Percentiles rank a stretch among this genome's conserved stretches.
phyloP scores from a whole-genome alignment of 1,139 yeast genomes.

The Blastobotrys malaysiensis region DNA sequence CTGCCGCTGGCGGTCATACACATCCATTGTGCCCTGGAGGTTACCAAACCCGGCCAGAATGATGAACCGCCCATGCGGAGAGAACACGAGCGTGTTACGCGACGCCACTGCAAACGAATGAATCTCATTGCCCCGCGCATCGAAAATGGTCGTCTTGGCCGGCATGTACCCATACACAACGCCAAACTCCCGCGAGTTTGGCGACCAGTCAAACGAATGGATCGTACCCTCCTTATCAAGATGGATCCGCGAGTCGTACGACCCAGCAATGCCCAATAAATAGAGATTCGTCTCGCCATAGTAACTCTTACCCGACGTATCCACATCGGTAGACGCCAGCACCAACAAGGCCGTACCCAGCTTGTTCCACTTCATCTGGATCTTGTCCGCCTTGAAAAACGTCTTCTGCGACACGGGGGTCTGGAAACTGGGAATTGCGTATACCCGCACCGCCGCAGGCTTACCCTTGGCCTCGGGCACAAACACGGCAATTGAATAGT shows the following conservation, averaged over 20 bases:
- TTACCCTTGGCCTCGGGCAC: slow-evolving; percentile 71
- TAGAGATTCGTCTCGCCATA: slow-evolving; percentile 95
- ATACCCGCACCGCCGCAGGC: slow-evolving; percentile 85
- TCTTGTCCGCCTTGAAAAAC: slow-evolving; percentile 92
- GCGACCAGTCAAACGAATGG: slow-evolving; percentile 97
- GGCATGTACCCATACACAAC: slow-evolving; percentile 98
- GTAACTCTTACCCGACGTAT: slow-evolving; percentile 86
- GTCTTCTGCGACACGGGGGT: slow-evolving; percentile 83
- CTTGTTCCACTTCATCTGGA: slow-evolving; percentile 88
- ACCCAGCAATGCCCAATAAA: slow-evolving; percentile 85
- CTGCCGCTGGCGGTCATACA: slow-evolving; percentile 87
- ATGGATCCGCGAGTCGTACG: slow-evolving; percentile 82
- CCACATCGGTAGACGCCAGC: slow-evolving; percentile 93
- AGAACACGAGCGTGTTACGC: slow-evolving; percentile 82
- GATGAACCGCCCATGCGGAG: slow-evolving; percentile 90
- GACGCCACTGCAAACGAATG: slow-evolving; percentile 83
- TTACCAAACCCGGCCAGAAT: slow-evolving; percentile 97
- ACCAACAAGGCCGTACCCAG: slow-evolving; percentile 93
- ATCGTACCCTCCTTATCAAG: slow-evolving; percentile 93
- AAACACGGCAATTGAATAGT: slow-evolving; percentile 88
- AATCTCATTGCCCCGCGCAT: slow-evolving; percentile 84
- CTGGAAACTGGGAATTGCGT: slow-evolving; percentile 62
- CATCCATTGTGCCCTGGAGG: slow-evolving; percentile 93
- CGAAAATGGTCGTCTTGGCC: slow-evolving; percentile 89
- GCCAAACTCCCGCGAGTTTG: slow-evolving; percentile 93